Conservation (phyloP, 768 basidiomycete species). For the Tricholomella constricta region DNA sequence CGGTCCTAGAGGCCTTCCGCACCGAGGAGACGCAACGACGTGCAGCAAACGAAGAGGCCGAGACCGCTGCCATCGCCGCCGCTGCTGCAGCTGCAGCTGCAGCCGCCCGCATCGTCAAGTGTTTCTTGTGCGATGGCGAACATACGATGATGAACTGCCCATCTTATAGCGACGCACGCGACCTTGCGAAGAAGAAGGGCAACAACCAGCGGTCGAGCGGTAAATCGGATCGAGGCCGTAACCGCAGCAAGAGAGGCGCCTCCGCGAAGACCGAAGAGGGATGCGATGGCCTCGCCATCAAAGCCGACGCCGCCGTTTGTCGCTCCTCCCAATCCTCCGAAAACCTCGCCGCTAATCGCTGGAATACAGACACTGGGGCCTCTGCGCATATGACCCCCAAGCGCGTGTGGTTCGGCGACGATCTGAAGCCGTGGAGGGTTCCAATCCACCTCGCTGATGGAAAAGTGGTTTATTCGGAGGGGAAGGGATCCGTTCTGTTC, state of each 20-base stretch:
- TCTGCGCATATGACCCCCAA: not conserved
- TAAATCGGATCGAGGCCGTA: not conserved
- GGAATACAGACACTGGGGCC: not conserved
- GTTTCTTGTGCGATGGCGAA: constrained; percentile 2
- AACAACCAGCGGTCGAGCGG: not conserved
- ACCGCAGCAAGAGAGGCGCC: not conserved
- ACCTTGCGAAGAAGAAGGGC: not conserved
- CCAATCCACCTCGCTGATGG: not conserved
- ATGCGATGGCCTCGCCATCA: not conserved
- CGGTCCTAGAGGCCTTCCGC: too few relatives aligned
- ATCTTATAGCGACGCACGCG: not conserved
- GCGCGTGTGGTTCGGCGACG: not conserved
- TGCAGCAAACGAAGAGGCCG: not conserved
- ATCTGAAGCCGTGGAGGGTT: too few relatives aligned
- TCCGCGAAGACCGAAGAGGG: not conserved
- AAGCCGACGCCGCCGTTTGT: not conserved
- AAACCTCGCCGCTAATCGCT: not conserved
- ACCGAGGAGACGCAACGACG: too few relatives aligned
- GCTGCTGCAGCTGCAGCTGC: too few relatives aligned
- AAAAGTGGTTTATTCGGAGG: not conserved
- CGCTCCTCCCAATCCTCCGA: not conserved
- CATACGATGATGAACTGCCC: too few relatives aligned
- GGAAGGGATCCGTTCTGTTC: constrained; percentile 9
- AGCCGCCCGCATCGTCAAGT: not conserved
- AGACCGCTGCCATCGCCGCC: too few relatives aligned